Evolutionary conservation across 2,329 filamentous ascomycete genomes (phyloP), one percentile per base, ranked within the genome.

Genomic region (Fusarium aywerte): DNA sequence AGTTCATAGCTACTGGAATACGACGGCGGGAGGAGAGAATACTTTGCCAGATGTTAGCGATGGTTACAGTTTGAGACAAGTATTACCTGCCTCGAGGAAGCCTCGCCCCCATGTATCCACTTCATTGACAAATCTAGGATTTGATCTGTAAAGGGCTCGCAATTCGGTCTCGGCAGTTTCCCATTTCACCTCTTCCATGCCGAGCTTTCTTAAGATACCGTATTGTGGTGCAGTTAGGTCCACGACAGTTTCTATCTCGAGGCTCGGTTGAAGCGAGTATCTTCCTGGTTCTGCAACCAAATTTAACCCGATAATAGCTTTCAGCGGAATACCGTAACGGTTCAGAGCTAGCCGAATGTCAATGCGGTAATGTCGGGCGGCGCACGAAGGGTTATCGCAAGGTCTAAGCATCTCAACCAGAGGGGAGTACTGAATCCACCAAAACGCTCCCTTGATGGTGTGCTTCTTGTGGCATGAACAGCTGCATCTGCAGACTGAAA

Each of bases 361-460:
- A 11, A 63, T 5, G 5, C 49, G 44, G 23, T 64, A 49, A 15
- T 40, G 29, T 5, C 32, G 2, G 4, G 10, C 45, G 6, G 49
- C 48, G 3, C 62, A 63, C 2, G 4, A 5, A 5, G 25, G 2
- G 5, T 39, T 43, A 6, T 52, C 6, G 21, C 59, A 65, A 7
- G 59, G 1, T 2, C 20, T 39, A 7, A 56, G 39, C 1, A 56
- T 25, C 12, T 54, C 47, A 2, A 39, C 12, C 10, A 60, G 13
- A 5, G 54, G 49, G 1, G 43, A 38, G 44, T 59, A 60, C 20
- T 64, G 49, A 4, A 64, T 12, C 20, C 20, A 23, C 62, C 54
- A 65, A 15, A 47, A 59, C 1, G 23, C 44, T 31, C 62, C 62
- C 4, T 11, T 43, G 8, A 25, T 11, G 23, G 21, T 35, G 4